Evolutionary conservation across 164 flowering plant genomes (phyloP).

Genomic region (Sextonia rubra): DNA sequence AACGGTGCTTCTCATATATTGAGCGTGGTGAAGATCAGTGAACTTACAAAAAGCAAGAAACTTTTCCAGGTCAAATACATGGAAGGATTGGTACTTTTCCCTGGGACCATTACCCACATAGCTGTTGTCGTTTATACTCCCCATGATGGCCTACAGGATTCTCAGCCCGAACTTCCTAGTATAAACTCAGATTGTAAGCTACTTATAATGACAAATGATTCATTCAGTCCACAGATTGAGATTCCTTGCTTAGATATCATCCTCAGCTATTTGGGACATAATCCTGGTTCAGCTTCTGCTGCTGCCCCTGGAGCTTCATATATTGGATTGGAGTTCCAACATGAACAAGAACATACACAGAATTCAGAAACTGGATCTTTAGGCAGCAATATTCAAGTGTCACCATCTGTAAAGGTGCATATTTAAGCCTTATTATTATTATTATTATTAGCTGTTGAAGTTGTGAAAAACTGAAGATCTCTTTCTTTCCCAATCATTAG

Average conservation of each 20-base stretch:
- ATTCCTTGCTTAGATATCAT: slow-evolving; percentile 54
- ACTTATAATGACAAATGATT: slow-evolving; percentile 54
- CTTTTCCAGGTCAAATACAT: slow-evolving; percentile 44
- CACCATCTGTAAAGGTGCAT: slow-evolving; percentile 33
- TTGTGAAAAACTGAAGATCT: background rate
- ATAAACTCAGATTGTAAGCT: slow-evolving; percentile 39
- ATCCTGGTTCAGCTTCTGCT: slow-evolving; percentile 6
- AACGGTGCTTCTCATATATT: slow-evolving; percentile 45
- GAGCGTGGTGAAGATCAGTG: slow-evolving; percentile 42
- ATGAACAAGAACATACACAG: slow-evolving; percentile 16
- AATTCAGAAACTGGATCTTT: slow-evolving; percentile 22
- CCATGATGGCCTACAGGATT: slow-evolving; percentile 15
- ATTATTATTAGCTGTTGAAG: too few relatives aligned
- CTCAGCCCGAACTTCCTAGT: slow-evolving; percentile 16
- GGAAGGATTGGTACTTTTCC: slow-evolving; percentile 64
- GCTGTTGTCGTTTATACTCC: slow-evolving; percentile 39
- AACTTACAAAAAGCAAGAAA: slow-evolving; percentile 33
- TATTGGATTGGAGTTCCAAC: slow-evolving; percentile 13
- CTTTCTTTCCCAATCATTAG: background rate
- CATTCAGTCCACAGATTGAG: slow-evolving; percentile 46
- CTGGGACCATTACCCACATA: slow-evolving; percentile 50
- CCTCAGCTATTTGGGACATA: slow-evolving; percentile 26
- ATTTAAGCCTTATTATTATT: too few relatives aligned
- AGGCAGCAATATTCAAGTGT: slow-evolving; percentile 18
- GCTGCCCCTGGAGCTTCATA: slow-evolving; percentile 14